phyloP scores from a whole-genome alignment of 306 rosid species.

The Carpinus fangiana region DNA sequence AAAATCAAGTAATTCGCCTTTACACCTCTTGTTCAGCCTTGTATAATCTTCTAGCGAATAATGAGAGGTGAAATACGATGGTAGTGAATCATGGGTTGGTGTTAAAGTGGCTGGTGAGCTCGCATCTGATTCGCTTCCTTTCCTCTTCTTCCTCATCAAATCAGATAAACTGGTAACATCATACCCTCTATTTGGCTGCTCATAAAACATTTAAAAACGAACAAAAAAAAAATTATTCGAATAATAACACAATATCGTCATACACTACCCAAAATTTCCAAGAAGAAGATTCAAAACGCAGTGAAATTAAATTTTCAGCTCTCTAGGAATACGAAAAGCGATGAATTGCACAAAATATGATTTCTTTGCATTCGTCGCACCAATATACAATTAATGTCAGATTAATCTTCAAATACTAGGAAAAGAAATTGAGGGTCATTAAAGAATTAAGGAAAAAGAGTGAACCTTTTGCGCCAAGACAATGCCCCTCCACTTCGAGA shows the following conservation, averaged over 20 bases:
- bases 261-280: not conserved
- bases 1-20: too few species aligned
- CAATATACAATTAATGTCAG: not conserved
- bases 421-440: not conserved
- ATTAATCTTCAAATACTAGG: not conserved
- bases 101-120: constrained; percentile 35
- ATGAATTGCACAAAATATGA: constrained; percentile 6
- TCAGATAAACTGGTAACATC: constrained; percentile 28
- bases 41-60: constrained; percentile 82
- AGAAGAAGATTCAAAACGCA: not conserved
- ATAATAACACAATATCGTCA: not conserved
- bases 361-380: not conserved
- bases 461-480: not conserved
- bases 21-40: constrained; percentile 88
- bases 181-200: constrained; percentile 10
- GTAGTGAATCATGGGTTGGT: constrained; percentile 49
- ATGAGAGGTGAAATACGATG: constrained; percentile 61
- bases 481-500: not conserved
- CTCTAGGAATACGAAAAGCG: not conserved
- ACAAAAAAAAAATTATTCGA: not conserved
- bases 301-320: not conserved
- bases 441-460: not conserved
- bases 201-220: not conserved
- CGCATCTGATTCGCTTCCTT: constrained; percentile 76
- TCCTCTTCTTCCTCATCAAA: constrained; percentile 95